Base-by-base conservation (phyloP, 768 basidiomycete genomes). In the Nevesoporus exiguus region DNA sequence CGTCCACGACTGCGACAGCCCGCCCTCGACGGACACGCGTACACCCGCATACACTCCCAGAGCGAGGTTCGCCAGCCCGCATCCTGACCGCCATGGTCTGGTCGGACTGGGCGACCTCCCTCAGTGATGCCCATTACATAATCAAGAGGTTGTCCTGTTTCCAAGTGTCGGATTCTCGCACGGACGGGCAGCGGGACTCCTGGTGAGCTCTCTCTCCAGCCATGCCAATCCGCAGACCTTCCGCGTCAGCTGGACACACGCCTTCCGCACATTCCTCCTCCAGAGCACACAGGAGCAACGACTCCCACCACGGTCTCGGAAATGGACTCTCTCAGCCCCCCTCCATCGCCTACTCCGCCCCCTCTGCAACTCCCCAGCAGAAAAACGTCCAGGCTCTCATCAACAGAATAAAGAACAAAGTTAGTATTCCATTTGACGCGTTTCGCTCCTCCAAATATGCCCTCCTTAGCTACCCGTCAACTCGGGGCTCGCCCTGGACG, bases 341-440 rank as follows among this genome's bases (percentile, higher is more conserved):
- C 7, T 72, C 70, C 43, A 55, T 71, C 54, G 71, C 71, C 47
- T 76, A 76, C 63, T 69, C 73, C 29, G 61, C 72, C 17, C 62
- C 64, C 29, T 66, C 69, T 14, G 64, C 79, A 8, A 82, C 82
- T 2, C 85, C 87, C 1, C 88, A 94, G 66, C 87, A 90, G 73
- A 91, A 86, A 76, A 82, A 91, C 49, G 84, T 94, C 31, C 81
- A 85, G 58, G 85, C 84, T 8, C 74, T 95, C 58, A 89, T 95
- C 33, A 85, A 82, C 62, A 79, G 92, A 63, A 72, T 95, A 65
- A 88, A 85, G 72, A 81, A 83, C 71, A 93, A 91, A 81, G 93
- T 88, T 49, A 37, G 75, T 65, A 31, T 34, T 47, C 15, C 43
- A 40, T 37, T 31, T 21, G 46, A 21, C 45, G 53, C 47, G 51